These are phyloP conservation scores for Lyophyllum semitale DNA, from an alignment of 768 basidiomycete genomes.

Conservation along the genomic window DNA sequence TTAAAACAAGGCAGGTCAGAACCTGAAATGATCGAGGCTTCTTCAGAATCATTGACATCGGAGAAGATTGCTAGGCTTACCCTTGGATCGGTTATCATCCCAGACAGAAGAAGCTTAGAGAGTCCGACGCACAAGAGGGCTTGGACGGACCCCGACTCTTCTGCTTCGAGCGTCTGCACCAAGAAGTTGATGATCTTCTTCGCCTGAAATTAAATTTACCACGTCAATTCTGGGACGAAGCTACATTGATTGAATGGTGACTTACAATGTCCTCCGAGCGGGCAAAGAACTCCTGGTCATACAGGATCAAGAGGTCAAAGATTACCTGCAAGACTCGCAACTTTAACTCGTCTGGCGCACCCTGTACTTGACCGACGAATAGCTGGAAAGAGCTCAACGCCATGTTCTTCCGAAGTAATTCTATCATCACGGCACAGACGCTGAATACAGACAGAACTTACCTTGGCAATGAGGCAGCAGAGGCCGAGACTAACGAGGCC, in stretches of 20 bases:
- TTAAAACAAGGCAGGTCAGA: constrained; percentile 42
- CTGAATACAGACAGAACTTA: constrained; percentile 21
- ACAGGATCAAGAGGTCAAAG: constrained; percentile 89
- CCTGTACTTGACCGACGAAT: constrained; percentile 80
- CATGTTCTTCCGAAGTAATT: constrained; percentile 46
- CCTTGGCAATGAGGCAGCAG: constrained; percentile 84
- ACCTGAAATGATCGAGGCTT: constrained; percentile 25
- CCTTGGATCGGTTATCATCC: constrained; percentile 77
- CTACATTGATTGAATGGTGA: not conserved
- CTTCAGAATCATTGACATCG: not conserved
- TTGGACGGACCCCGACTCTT: constrained; percentile 74
- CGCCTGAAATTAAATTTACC: constrained; percentile 25
- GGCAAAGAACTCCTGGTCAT: constrained; percentile 77
- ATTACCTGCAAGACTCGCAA: constrained; percentile 81
- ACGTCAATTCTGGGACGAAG: not conserved
- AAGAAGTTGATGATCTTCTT: constrained; percentile 48
- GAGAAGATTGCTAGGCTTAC: constrained; percentile 38
- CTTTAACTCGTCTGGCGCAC: constrained; percentile 75
- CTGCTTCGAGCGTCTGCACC: constrained; percentile 54
- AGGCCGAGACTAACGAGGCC: constrained; percentile 80
- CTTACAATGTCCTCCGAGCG: constrained; percentile 46
- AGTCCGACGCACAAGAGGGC: constrained; percentile 82
- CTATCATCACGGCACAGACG: not conserved
- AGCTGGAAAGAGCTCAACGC: constrained; percentile 74
- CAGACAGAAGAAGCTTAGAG: constrained; percentile 85